Conservation (phyloP, 306 rosid genomes). For the Prunus padus region DNA sequence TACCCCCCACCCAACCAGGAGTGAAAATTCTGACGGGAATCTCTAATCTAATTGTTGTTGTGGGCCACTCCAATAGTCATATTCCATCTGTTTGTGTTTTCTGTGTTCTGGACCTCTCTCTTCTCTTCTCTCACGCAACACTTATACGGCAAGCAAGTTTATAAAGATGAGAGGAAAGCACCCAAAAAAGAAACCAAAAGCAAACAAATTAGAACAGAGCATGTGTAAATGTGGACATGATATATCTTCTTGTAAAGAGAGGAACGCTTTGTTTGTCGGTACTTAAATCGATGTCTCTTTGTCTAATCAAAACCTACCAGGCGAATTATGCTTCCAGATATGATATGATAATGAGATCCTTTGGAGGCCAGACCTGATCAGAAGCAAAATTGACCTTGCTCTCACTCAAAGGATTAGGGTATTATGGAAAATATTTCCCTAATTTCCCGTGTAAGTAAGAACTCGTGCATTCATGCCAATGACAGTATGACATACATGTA, state of each 20-base stretch:
- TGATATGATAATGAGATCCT: not conserved
- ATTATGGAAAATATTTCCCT: not conserved
- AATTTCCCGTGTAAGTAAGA: too few relatives aligned
- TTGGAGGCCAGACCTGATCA: not conserved
- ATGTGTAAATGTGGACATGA: conserved; percentile 5
- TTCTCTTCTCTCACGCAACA: not conserved
- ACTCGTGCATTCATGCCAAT: fast-evolving
- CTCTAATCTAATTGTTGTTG: not conserved
- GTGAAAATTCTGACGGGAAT: conserved; percentile 1
- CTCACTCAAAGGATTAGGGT: not conserved
- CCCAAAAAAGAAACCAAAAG: not conserved
- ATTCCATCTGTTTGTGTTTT: not conserved
- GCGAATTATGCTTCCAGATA: conserved; percentile 3
- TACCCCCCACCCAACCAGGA: not conserved
- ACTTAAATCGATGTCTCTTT: conserved; percentile 5
- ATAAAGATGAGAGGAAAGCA: not conserved
- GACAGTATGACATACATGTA: too few relatives aligned
- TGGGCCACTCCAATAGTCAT: not conserved
- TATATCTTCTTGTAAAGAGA: not conserved
- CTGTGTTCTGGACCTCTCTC: not conserved
- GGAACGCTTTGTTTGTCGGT: conserved; percentile 20
- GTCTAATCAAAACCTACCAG: conserved; percentile 12
- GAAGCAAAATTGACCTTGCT: not conserved
- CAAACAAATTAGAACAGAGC: not conserved
- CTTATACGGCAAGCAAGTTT: conserved; percentile 15